Evolutionary conservation across 2,329 filamentous ascomycete species (phyloP).

Genomic region (Stromatinia cepivora): DNA sequence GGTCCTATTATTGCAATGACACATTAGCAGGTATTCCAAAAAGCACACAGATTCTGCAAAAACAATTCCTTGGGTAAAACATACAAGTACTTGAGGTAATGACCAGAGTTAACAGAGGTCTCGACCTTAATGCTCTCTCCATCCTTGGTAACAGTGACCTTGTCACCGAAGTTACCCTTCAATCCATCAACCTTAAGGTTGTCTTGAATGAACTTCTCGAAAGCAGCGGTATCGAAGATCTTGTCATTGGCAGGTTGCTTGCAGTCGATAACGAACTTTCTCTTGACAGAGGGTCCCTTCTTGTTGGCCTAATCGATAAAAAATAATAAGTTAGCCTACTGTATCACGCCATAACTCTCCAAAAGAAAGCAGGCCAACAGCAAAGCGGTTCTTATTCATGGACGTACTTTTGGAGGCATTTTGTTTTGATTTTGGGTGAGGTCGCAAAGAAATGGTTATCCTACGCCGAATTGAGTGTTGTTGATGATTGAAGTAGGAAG

Average conservation of each 20-base stretch:
- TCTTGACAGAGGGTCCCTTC: constrained; percentile 35
- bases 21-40: constrained; percentile 32
- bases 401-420: constrained; percentile 95
- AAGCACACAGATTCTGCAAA: not conserved
- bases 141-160: constrained; percentile 83
- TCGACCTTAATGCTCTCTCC: constrained; percentile 97
- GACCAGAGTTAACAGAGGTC: constrained; percentile 95
- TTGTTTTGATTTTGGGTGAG: constrained; percentile 46
- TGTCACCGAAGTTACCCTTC: constrained; percentile 96
- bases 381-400: constrained; percentile 71
- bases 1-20: constrained; percentile 59
- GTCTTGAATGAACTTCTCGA: constrained; percentile 99
- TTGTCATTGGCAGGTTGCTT: constrained; percentile 98
- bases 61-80: constrained; percentile 42
- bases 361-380: constrained; percentile 67
- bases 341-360: constrained; percentile 61
- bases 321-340: constrained; percentile 84
- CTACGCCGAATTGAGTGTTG: constrained; percentile 44
- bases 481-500: constrained; percentile 17
- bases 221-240: constrained; percentile 98
- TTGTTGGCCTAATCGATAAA: constrained; percentile 63
- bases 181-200: constrained; percentile 99
- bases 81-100: constrained; percentile 99
- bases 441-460: constrained; percentile 70
- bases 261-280: constrained; percentile 91